Percentiles rank a stretch among this genome's conserved stretches.
Conservation (phyloP, 2,329 filamentous ascomycete species). For the Cylindrodendrum hubeiense region DNA sequence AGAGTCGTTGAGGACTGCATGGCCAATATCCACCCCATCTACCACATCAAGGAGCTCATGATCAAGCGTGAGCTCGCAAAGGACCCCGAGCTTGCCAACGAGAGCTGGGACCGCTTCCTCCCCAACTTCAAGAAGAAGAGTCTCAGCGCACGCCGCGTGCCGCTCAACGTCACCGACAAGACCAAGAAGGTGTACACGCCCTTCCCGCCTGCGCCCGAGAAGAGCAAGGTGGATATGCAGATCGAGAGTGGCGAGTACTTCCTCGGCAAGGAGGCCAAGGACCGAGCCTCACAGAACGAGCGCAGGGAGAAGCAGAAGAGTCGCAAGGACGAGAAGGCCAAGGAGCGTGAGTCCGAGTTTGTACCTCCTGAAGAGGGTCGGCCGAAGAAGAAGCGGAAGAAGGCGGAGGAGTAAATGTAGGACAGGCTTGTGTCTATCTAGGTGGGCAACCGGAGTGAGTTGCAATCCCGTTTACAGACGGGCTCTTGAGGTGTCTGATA, state of each 20-base stretch:
- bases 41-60: constrained; percentile 82
- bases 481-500: constrained; percentile 46
- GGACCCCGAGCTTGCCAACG: constrained; percentile 85
- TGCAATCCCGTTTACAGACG: constrained; percentile 27
- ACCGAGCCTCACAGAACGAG: constrained; percentile 82
- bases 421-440: constrained; percentile 28
- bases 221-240: constrained; percentile 98
- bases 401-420: constrained; percentile 51
- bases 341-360: constrained; percentile 87
- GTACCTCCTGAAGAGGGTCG: constrained; percentile 84
- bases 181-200: constrained; percentile 94
- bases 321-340: constrained; percentile 90
- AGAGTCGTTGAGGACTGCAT: constrained; percentile 95
- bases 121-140: constrained; percentile 97
- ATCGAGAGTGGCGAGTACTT: constrained; percentile 99
- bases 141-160: constrained; percentile 84
- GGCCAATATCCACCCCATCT: constrained; percentile 97
- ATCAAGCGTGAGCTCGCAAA: constrained; percentile 93
- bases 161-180: constrained; percentile 92
- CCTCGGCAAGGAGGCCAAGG: constrained; percentile 91
- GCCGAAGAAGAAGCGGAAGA: constrained; percentile 75
- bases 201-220: constrained; percentile 96
- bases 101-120: constrained; percentile 96
- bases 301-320: constrained; percentile 85
- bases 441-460: constrained; percentile 37